These are phyloP conservation scores for Tulasnella calospora DNA, from an alignment of 768 basidiomycete species.

Conservation along the genomic window DNA sequence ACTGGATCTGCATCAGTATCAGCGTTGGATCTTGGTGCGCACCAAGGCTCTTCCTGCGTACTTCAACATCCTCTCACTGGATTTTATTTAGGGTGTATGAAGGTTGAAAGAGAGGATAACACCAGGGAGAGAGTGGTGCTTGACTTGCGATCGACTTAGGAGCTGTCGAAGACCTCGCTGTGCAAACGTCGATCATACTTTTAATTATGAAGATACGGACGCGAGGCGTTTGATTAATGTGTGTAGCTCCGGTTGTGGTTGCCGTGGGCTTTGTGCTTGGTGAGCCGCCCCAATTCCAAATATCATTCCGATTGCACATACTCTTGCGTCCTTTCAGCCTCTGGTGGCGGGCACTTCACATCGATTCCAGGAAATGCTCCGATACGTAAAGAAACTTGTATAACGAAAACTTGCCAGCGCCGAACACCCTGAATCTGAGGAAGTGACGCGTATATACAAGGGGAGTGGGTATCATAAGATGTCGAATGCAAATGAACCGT, in stretches of 20 bases:
- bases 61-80: background rate
- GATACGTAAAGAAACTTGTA: background rate
- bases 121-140: background rate
- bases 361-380: background rate
- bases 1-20: background rate
- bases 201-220: background rate
- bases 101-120: background rate
- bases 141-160: background rate
- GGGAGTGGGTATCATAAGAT: too few relatives aligned
- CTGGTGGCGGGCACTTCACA: background rate
- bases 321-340: background rate
- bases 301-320: background rate
- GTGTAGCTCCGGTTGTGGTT: too few relatives aligned
- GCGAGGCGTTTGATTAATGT: background rate
- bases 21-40: background rate
- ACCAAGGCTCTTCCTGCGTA: background rate
- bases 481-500: too few relatives aligned
- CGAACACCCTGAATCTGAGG: too few relatives aligned
- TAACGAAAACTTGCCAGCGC: background rate
- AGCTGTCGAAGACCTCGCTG: background rate
- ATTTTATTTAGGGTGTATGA: background rate
- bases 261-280: background rate
- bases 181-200: background rate
- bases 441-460: too few relatives aligned
- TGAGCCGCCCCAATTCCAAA: background rate